phyloP scores from a whole-genome alignment of 176 grass and related monocot genomes.

The Carex pumila region DNA sequence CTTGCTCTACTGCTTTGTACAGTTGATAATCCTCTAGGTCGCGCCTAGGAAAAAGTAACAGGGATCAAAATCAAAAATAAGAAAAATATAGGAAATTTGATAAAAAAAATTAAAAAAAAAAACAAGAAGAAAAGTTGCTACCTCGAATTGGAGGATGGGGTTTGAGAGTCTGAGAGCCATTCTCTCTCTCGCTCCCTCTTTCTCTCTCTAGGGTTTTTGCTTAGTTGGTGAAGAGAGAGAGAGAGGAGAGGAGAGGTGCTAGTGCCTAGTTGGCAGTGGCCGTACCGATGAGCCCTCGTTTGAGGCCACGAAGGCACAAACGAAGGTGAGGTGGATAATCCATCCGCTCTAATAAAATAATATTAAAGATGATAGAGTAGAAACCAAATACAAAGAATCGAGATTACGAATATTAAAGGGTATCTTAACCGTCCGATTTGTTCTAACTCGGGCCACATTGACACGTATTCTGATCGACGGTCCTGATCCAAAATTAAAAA shows the following conservation, averaged over 20 bases:
- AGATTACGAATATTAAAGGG: no score
- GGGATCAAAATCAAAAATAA: neutral
- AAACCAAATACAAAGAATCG: no score
- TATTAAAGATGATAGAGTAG: no score
- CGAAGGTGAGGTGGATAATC: neutral
- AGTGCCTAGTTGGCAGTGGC: neutral
- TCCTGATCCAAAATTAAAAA: no score
- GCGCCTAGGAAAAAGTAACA: neutral
- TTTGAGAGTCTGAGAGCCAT: slow-evolving; percentile 4
- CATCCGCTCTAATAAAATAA: no score
- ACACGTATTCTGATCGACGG: no score
- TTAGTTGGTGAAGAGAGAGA: neutral
- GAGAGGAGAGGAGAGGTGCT: neutral
- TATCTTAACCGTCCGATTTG: no score
- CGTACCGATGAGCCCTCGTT: neutral
- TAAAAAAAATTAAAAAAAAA: neutral
- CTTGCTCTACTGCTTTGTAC: neutral
- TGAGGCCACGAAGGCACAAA: neutral
- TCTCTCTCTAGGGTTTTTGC: neutral
- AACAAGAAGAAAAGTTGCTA: neutral
- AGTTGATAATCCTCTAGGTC: slow-evolving; percentile 4
- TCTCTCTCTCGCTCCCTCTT: neutral
- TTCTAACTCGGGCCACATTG: no score
- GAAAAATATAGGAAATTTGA: neutral
- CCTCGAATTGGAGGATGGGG: slow-evolving; percentile 1